phyloP scores from a whole-genome alignment of 768 basidiomycete species.

The Amanita brunnescens region DNA sequence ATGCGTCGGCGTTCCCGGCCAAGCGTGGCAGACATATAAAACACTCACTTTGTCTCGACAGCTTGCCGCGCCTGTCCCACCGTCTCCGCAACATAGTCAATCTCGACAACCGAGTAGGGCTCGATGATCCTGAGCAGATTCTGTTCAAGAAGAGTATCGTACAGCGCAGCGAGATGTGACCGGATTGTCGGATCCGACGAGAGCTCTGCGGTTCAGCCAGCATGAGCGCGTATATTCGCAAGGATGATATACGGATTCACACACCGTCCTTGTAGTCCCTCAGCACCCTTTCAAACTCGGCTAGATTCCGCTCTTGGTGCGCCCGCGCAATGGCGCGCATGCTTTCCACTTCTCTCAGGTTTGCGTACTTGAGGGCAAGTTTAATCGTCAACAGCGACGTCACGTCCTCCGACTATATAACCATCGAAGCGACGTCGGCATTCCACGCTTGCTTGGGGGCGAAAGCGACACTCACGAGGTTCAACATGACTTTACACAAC shows the following conservation, averaged over 20 bases:
- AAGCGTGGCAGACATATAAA: background rate
- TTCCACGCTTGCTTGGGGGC: background rate
- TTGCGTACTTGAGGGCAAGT: slow-evolving; percentile 80
- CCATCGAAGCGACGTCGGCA: too few species aligned
- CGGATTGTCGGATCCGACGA: slow-evolving; percentile 94
- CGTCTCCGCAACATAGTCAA: slow-evolving; percentile 77
- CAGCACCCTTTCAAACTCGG: slow-evolving; percentile 82
- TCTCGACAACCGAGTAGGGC: slow-evolving; percentile 89
- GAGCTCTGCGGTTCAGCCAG: slow-evolving; percentile 48
- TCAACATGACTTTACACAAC: slow-evolving; percentile 96
- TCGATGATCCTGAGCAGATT: slow-evolving; percentile 94
- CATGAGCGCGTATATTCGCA: background rate
- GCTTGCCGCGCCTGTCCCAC: slow-evolving; percentile 85
- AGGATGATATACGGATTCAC: slow-evolving; percentile 12
- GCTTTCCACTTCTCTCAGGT: slow-evolving; percentile 83
- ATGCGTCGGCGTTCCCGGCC: background rate
- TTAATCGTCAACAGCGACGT: slow-evolving; percentile 80
- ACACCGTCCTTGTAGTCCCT: slow-evolving; percentile 76
- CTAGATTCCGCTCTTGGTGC: slow-evolving; percentile 85
- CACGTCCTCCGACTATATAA: slow-evolving; percentile 96
- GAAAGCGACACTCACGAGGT: slow-evolving; percentile 51
- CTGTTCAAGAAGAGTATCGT: slow-evolving; percentile 94
- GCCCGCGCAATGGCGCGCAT: slow-evolving; percentile 94
- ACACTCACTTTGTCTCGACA: slow-evolving; percentile 88
- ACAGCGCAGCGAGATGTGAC: slow-evolving; percentile 86